A percentile compares a stretch with the other conserved stretches of the same genome.
Evolutionary conservation across 1,284 basidiomycete genomes (phyloP).

Genomic region (Melampsora larici-populina): DNA sequence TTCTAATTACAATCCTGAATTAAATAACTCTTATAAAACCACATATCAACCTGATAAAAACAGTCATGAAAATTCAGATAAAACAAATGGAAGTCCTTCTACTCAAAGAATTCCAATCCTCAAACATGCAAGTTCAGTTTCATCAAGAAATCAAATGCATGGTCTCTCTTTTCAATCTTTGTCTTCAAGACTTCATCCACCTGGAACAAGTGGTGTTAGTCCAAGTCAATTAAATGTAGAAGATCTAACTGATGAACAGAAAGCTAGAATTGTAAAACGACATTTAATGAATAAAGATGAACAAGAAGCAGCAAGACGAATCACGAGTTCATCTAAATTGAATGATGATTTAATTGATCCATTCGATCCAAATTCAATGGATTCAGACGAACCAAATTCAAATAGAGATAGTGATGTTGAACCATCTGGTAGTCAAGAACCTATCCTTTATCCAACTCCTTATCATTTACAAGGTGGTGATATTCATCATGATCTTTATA

Average conservation of each 20-base stretch:
- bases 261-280: slow-evolving; percentile 19
- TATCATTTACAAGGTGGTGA: slow-evolving; percentile 48
- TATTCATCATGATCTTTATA: slow-evolving; percentile 48
- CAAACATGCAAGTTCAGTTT: slow-evolving; percentile 11
- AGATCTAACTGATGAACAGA: slow-evolving; percentile 28
- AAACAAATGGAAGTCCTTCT: slow-evolving; percentile 15
- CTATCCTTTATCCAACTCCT: slow-evolving; percentile 46
- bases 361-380: neutral
- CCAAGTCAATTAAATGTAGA: slow-evolving; percentile 12
- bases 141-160: neutral
- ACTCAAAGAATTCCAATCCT: neutral
- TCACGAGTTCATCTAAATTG: no score
- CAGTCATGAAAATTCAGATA: neutral
- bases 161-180: neutral
- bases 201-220: neutral
- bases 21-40: neutral
- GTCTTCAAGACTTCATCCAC: neutral
- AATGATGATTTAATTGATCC: neutral
- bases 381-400: neutral
- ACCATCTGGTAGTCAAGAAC: no score
- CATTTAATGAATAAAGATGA: slow-evolving; percentile 39
- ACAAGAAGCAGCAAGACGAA: slow-evolving; percentile 22
- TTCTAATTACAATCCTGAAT: neutral
- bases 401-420: no score
- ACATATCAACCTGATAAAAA: neutral